These are phyloP conservation scores for Hemisphaericaspora nanyangensis DNA, from an alignment of 805 yeast species.

Conservation along the genomic window DNA sequence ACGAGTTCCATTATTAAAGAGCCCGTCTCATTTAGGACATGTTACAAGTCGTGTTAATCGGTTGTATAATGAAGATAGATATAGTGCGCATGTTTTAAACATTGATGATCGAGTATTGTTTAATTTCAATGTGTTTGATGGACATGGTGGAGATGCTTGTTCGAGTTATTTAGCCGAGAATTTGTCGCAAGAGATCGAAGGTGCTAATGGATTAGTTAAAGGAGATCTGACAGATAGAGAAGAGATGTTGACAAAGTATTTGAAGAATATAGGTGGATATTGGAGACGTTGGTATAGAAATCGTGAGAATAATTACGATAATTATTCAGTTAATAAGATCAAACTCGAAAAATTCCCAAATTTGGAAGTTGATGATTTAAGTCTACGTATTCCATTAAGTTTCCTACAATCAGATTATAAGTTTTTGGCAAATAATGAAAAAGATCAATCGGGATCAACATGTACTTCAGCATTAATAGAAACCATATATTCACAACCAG, in stretches of 20 bases:
- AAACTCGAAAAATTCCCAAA: constrained; percentile 12
- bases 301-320: constrained; percentile 27
- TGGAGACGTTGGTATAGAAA: constrained; percentile 75
- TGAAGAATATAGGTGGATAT: constrained; percentile 67
- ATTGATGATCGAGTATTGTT: constrained; percentile 35
- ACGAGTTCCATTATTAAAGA: constrained; percentile 54
- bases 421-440: constrained; percentile 24
- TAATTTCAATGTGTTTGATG: constrained; percentile 80
- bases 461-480: constrained; percentile 64
- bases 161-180: constrained; percentile 54
- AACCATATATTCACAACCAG: constrained; percentile 34
- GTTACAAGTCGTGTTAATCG: constrained; percentile 72
- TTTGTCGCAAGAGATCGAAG: constrained; percentile 53
- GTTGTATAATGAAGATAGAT: constrained; percentile 75
- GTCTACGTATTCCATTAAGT: constrained; percentile 57
- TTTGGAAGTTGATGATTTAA: constrained; percentile 48
- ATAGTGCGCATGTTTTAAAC: constrained; percentile 58
- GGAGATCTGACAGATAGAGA: constrained; percentile 27
- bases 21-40: constrained; percentile 80
- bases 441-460: constrained; percentile 60
- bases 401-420: constrained; percentile 65
- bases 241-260: constrained; percentile 51
- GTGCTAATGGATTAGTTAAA: constrained; percentile 21
- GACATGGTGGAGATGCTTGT: constrained; percentile 89
- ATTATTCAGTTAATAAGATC: constrained; percentile 14